A percentile compares a stretch with the other conserved stretches of the same genome.
phyloP scores from a whole-genome alignment of 1,284 basidiomycete species.

The Pascua sp. region DNA sequence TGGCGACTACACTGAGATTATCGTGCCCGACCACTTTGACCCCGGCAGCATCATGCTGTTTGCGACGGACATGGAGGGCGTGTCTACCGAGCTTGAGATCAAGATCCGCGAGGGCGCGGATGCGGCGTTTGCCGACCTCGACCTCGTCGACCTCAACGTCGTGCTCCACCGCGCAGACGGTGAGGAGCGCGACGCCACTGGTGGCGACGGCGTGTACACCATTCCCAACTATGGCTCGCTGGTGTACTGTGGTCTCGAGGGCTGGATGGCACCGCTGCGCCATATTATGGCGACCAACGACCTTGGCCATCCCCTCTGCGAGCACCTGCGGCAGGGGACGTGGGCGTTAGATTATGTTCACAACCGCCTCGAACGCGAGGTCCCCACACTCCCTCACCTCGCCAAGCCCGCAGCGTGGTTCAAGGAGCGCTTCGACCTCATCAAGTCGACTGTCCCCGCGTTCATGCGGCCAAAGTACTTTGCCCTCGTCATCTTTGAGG shows the following conservation, averaged over 20 bases:
- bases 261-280: conserved; percentile 85
- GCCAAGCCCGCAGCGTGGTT: conserved; percentile 73
- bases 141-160: conserved; percentile 81
- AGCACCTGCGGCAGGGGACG: conserved; percentile 73
- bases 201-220: conserved; percentile 66
- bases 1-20: conserved; percentile 70
- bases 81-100: conserved; percentile 63
- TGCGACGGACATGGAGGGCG: conserved; percentile 63
- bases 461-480: conserved; percentile 93
- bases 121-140: conserved; percentile 68
- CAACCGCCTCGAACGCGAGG: conserved; percentile 58
- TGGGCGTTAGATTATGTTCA: conserved; percentile 88
- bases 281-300: conserved; percentile 83
- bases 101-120: conserved; percentile 67
- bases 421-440: conserved; percentile 72
- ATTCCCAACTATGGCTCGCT: conserved; percentile 69
- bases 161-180: conserved; percentile 77
- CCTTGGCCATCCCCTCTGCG: conserved; percentile 83
- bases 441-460: conserved; percentile 68
- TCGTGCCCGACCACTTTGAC: conserved; percentile 79
- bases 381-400: conserved; percentile 60
- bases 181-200: conserved; percentile 83
- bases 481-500: conserved; percentile 78
- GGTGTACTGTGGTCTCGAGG: conserved; percentile 87
- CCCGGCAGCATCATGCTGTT: conserved; percentile 90